phyloP scores from a whole-genome alignment of 768 basidiomycete genomes.

The Candolleomyces aberdarensis region DNA sequence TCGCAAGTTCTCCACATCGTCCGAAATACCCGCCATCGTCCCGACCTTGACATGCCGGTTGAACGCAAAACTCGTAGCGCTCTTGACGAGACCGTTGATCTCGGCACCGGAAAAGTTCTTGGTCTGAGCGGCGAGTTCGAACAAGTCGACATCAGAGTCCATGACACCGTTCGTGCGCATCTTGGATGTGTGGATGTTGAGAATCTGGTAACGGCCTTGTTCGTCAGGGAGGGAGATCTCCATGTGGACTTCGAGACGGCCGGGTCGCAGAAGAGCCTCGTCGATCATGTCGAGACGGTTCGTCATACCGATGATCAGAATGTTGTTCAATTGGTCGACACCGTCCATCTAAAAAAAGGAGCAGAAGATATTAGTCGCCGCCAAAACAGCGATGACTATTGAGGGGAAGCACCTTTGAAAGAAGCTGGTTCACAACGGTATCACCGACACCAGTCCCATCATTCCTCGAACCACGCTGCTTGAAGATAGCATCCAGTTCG shows the following conservation, averaged over 20 bases:
- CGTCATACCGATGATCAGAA: constrained; percentile 99
- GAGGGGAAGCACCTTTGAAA: constrained; percentile 71
- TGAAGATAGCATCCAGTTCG: constrained; percentile 97
- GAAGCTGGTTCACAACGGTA: constrained; percentile 95
- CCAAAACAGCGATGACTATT: not conserved
- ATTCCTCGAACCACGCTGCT: constrained; percentile 92
- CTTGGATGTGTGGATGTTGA: constrained; percentile 91
- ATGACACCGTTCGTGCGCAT: constrained; percentile 93
- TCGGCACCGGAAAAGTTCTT: constrained; percentile 99
- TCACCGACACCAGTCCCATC: constrained; percentile 97
- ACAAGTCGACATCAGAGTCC: constrained; percentile 79
- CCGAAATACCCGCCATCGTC: constrained; percentile 93
- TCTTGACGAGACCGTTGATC: constrained; percentile 93
- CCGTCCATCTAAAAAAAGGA: constrained; percentile 84
- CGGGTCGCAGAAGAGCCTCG: constrained; percentile 94
- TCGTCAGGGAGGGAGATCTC: constrained; percentile 98
- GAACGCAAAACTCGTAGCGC: constrained; percentile 97
- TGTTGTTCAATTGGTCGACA: constrained; percentile 98
- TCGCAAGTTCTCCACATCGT: constrained; percentile 90
- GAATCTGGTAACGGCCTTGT: constrained; percentile 86
- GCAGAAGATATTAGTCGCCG: not conserved
- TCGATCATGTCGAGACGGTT: constrained; percentile 99
- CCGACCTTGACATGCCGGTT: constrained; percentile 97
- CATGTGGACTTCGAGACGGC: constrained; percentile 99
- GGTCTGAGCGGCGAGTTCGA: constrained; percentile 76